Evolutionary conservation across 352 stramenopile genomes (phyloP).

Genomic region (Aphanomyces cochlioides): DNA sequence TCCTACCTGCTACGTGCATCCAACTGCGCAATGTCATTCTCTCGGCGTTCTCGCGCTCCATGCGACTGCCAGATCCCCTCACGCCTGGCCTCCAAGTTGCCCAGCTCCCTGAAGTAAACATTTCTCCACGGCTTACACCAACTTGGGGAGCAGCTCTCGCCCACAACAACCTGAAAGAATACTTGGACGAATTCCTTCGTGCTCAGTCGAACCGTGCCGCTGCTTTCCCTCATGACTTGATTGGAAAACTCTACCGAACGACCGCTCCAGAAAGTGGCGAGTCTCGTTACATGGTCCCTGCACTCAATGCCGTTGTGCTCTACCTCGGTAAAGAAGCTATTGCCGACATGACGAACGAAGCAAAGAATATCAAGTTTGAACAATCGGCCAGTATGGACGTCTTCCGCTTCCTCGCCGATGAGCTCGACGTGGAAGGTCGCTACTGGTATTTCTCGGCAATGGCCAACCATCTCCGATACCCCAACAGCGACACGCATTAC

Average conservation of each 20-base stretch:
- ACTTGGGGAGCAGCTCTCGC: conserved; percentile 93
- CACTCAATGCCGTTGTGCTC: conserved; percentile 88
- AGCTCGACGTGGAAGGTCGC: conserved; percentile 92
- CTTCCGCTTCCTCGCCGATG: conserved; percentile 94
- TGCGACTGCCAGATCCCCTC: conserved; percentile 97
- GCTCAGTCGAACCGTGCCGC: conserved; percentile 82
- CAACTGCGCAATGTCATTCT: conserved; percentile 98
- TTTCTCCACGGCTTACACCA: conserved; percentile 92
- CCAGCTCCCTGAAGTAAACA: conserved; percentile 93
- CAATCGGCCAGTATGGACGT: conserved; percentile 89
- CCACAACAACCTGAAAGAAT: conserved; percentile 85
- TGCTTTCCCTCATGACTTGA: conserved; percentile 80
- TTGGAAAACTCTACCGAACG: conserved; percentile 63
- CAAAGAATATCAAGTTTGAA: conserved; percentile 66
- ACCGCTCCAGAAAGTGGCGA: conserved; percentile 59
- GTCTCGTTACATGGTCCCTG: conserved; percentile 90
- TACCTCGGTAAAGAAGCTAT: conserved; percentile 85
- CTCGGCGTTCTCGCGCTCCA: conserved; percentile 95
- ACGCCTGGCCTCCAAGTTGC: conserved; percentile 97
- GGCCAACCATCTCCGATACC: conserved; percentile 98
- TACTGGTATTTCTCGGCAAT: conserved; percentile 99
- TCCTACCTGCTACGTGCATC: conserved; percentile 95
- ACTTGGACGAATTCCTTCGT: conserved; percentile 95
- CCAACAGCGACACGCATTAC: conserved; percentile 99
- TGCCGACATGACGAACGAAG: conserved; percentile 54